A percentile compares a stretch with the other conserved stretches of the same genome.
phyloP scores from a whole-genome alignment of 768 basidiomycete species.

The Lyophyllum shimeji region DNA sequence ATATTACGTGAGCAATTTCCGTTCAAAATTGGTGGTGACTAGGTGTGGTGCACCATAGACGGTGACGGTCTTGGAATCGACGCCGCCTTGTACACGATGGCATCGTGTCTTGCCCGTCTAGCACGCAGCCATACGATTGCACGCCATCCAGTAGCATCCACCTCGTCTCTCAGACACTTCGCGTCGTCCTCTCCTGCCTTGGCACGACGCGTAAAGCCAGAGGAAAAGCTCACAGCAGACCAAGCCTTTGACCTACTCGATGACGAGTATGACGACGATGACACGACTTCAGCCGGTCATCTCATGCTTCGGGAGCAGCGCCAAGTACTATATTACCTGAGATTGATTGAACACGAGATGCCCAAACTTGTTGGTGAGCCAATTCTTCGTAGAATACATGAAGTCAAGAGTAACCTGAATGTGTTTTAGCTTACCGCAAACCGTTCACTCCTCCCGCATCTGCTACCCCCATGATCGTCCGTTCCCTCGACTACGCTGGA shows the following conservation, averaged over 20 bases:
- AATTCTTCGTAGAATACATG: neutral
- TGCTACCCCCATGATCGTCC: conserved; percentile 62
- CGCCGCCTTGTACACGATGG: conserved; percentile 13
- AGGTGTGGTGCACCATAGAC: too few species aligned
- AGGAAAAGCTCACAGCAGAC: conserved; percentile 40
- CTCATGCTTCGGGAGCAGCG: conserved; percentile 72
- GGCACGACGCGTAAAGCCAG: conserved; percentile 35
- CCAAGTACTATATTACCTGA: conserved; percentile 71
- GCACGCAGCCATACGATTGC: conserved; percentile 4
- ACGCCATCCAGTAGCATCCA: conserved; percentile 2
- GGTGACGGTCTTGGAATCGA: neutral
- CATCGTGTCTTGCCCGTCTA: conserved; percentile 18
- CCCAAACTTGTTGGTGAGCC: conserved; percentile 70
- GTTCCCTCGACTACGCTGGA: conserved; percentile 75
- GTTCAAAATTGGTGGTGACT: too few species aligned
- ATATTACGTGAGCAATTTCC: too few species aligned
- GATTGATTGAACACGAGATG: conserved; percentile 88
- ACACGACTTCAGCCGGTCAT: conserved; percentile 72
- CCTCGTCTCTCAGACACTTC: conserved; percentile 19
- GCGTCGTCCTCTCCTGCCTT: conserved; percentile 25
- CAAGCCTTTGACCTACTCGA: conserved; percentile 44
- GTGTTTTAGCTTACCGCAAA: conserved; percentile 79
- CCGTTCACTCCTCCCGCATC: conserved; percentile 69
- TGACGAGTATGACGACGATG: conserved; percentile 50
- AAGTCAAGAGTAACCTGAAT: conserved; percentile 4